Conservation (phyloP, 306 rosid species). For the Geum urbanum region DNA sequence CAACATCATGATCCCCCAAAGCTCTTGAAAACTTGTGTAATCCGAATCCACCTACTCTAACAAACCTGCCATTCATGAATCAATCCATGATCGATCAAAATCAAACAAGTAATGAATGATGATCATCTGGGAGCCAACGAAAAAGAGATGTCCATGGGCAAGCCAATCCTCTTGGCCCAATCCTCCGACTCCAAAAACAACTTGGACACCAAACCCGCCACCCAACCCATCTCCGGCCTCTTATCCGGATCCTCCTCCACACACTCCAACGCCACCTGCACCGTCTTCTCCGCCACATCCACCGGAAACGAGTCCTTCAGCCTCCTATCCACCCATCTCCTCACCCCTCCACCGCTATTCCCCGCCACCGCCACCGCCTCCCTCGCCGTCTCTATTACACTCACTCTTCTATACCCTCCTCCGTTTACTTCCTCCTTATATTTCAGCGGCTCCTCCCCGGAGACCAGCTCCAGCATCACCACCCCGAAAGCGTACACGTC, state of each 20-base stretch:
- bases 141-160: slow-evolving; percentile 43
- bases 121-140: slow-evolving; percentile 65
- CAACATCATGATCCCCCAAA: no score
- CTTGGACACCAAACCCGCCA: slow-evolving; percentile 52
- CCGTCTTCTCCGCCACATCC: slow-evolving; percentile 68
- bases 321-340: slow-evolving; percentile 78
- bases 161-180: slow-evolving; percentile 62
- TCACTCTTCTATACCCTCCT: slow-evolving; percentile 50
- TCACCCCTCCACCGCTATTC: slow-evolving; percentile 40
- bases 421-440: slow-evolving; percentile 33
- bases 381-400: slow-evolving; percentile 72
- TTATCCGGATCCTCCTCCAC: slow-evolving; percentile 50
- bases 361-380: slow-evolving; percentile 37
- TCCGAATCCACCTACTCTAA: no score
- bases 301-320: slow-evolving; percentile 80
- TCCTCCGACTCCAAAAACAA: slow-evolving; percentile 59
- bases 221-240: slow-evolving; percentile 79
- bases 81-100: not conserved
- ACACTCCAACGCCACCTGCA: slow-evolving; percentile 61
- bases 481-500: slow-evolving; percentile 95
- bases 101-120: not conserved
- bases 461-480: slow-evolving; percentile 69
- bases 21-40: not conserved
- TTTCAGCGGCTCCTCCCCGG: slow-evolving; percentile 73
- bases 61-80: no score